These are phyloP conservation scores for Fusarium sulawesiense DNA, from an alignment of 2,329 filamentous ascomycete genomes.

Conservation along the genomic window DNA sequence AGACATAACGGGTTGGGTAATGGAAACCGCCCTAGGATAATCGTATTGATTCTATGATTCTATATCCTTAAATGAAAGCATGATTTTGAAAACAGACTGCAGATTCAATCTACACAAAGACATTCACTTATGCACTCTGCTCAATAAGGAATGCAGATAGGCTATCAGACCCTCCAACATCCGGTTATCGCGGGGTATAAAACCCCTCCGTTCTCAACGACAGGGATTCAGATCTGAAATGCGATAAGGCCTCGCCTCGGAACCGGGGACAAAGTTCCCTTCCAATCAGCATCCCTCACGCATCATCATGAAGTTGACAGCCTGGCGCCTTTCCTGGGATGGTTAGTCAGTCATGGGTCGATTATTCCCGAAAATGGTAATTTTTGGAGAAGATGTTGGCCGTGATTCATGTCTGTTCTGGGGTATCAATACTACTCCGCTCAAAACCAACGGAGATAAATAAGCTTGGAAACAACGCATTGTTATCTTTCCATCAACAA, in stretches of 20 bases:
- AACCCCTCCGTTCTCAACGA: background rate
- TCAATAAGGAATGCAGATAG: background rate
- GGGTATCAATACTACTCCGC: background rate
- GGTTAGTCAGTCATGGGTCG: background rate
- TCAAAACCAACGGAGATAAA: conserved; percentile 6
- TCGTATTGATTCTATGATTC: too few relatives aligned
- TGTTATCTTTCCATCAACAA: background rate
- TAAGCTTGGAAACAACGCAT: background rate
- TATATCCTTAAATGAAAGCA: background rate
- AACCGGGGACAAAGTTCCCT: conserved; percentile 40
- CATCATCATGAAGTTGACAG: background rate
- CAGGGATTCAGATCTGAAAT: background rate
- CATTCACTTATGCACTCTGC: background rate
- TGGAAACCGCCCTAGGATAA: too few relatives aligned
- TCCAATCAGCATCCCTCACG: conserved; percentile 4
- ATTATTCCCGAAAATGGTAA: conserved; percentile 15
- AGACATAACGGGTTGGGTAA: background rate
- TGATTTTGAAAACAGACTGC: background rate
- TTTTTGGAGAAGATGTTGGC: conserved; percentile 21
- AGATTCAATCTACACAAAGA: background rate
- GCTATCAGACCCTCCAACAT: background rate
- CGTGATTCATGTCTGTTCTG: background rate
- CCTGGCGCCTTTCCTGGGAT: background rate
- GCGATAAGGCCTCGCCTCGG: background rate
- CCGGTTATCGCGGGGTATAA: background rate